Conservation (phyloP, 768 basidiomycete species). For the Megacollybia marginata region DNA sequence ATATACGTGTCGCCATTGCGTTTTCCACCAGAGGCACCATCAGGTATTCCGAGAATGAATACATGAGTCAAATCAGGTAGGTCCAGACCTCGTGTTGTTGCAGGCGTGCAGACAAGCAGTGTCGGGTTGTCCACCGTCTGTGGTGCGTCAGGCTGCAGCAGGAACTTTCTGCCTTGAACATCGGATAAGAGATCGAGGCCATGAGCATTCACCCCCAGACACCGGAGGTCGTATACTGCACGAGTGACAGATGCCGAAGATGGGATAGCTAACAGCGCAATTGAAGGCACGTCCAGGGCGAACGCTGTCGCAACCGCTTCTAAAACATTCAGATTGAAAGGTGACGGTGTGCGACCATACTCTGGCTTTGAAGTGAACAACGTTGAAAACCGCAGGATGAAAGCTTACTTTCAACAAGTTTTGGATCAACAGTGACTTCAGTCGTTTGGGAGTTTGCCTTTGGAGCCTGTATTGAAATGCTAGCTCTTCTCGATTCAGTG, state of each 20-base stretch:
- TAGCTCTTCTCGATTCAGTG: constrained; percentile 9
- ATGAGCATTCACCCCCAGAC: constrained; percentile 61
- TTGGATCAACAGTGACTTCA: not conserved
- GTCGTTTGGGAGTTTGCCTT: not conserved
- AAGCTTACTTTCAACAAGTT: not conserved
- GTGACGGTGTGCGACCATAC: constrained; percentile 36
- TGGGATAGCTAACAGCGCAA: constrained; percentile 63
- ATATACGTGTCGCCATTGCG: constrained; percentile 45
- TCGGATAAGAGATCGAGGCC: constrained; percentile 45
- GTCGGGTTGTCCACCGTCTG: constrained; percentile 42
- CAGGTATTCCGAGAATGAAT: constrained; percentile 49
- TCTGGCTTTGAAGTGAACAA: constrained; percentile 22
- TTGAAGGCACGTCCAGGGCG: constrained; percentile 63
- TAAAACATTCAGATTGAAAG: constrained; percentile 46
- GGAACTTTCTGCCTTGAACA: constrained; percentile 34
- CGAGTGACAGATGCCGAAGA: constrained; percentile 53
- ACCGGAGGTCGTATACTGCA: constrained; percentile 55
- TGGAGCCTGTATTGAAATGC: not conserved
- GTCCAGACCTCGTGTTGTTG: constrained; percentile 69
- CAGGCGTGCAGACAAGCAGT: constrained; percentile 61
- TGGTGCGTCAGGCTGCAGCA: constrained; percentile 27
- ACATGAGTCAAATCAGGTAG: constrained; percentile 67
- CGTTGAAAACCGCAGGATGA: too few species aligned
- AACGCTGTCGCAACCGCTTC: constrained; percentile 68
- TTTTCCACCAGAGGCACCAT: constrained; percentile 13